phyloP scores from a whole-genome alignment of 192 early-diverging fungal genomes.

The Backusella morwellensis region DNA sequence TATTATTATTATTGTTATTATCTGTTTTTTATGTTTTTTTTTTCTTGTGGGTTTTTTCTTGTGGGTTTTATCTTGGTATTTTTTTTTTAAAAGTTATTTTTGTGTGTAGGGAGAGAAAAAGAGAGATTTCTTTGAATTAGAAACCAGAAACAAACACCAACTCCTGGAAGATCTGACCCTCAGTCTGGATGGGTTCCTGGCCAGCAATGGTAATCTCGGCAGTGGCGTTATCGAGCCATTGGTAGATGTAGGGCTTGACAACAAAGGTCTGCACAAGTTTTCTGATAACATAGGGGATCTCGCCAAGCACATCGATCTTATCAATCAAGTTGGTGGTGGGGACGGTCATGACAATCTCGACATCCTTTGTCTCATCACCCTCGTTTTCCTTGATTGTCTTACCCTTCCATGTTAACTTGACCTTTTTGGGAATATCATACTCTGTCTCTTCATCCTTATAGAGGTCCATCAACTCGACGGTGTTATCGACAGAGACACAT shows the following conservation, averaged over 20 bases:
- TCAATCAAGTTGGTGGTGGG: conserved; percentile 63
- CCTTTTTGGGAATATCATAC: conserved; percentile 76
- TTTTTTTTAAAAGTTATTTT: not conserved
- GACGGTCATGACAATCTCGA: conserved; percentile 64
- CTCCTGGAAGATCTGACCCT: conserved; percentile 82
- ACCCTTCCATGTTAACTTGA: conserved; percentile 77
- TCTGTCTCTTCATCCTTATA: conserved; percentile 75
- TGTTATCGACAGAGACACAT: conserved; percentile 77
- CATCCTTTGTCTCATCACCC: conserved; percentile 56
- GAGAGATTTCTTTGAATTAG: not conserved
- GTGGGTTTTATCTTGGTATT: not conserved
- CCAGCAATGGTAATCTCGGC: conserved; percentile 69
- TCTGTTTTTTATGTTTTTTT: not conserved
- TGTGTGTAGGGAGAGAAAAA: not conserved
- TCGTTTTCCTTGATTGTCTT: conserved; percentile 70
- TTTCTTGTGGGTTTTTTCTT: not conserved
- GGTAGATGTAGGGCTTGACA: conserved; percentile 91
- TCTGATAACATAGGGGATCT: conserved; percentile 88
- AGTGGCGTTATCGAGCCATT: conserved; percentile 81
- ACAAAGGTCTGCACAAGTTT: conserved; percentile 91
- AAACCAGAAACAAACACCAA: conserved; percentile 65
- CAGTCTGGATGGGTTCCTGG: conserved; percentile 56
- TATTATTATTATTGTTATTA: not conserved
- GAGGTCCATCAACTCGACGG: conserved; percentile 59
- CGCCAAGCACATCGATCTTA: conserved; percentile 88